Conservation (phyloP, 1,284 basidiomycete genomes). For the Trametes polyzona region DNA sequence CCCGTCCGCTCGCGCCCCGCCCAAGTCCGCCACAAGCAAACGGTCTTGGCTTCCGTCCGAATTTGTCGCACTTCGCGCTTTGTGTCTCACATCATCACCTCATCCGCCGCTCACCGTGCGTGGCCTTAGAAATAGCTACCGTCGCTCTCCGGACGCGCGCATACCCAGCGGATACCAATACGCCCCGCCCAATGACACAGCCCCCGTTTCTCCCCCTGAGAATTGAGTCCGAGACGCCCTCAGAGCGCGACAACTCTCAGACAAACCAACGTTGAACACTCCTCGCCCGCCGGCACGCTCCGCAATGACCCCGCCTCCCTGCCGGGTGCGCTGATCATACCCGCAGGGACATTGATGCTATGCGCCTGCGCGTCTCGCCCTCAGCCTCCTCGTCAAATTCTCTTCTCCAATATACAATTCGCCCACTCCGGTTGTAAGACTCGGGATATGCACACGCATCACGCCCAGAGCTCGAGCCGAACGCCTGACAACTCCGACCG, state of each 20-base stretch:
- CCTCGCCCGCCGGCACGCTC: not conserved
- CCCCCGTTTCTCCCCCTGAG: not conserved
- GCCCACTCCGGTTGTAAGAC: no score
- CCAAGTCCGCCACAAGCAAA: not conserved
- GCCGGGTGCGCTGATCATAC: not conserved
- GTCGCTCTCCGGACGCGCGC: constrained; percentile 4
- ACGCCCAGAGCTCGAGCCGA: no score
- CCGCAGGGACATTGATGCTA: not conserved
- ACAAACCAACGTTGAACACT: not conserved
- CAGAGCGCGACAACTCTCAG: not conserved
- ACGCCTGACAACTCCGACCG: no score
- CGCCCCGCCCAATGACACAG: not conserved
- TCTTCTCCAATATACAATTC: no score
- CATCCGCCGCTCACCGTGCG: constrained; percentile 10
- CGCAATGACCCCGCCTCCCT: not conserved
- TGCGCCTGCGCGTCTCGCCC: not conserved
- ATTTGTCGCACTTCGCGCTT: not conserved
- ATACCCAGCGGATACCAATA: not conserved
- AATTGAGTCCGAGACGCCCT: no score
- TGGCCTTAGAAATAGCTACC: constrained; percentile 7
- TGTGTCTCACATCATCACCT: constrained; percentile 11
- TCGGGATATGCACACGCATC: no score
- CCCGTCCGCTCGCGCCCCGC: not conserved
- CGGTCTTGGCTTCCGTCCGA: not conserved
- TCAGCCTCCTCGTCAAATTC: not conserved